Evolutionary conservation across 2,329 filamentous ascomycete species (phyloP), one percentile per base, ranked within the genome.

Genomic region (Scortechinia acanthostroma): DNA sequence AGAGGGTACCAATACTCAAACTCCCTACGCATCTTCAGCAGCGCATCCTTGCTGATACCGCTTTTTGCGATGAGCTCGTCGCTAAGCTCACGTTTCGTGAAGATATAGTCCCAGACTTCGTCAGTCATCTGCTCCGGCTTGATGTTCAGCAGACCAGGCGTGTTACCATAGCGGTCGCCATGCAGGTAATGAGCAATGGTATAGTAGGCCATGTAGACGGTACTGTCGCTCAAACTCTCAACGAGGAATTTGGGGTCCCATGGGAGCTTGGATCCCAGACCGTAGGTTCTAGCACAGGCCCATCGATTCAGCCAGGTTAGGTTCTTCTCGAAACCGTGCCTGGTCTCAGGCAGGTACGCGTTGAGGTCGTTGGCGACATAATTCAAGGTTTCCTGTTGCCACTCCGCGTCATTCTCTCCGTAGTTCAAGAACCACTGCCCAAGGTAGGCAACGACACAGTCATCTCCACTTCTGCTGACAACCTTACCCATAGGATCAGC

Each of bases 381-480:
- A 17, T 19, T 19, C 13, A 40, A 17, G 35, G 35, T 40, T 13
- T 40, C 35, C 35, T 40, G 10, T 17, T 40, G 35, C 35, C 35
- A 40, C 35, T 40, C 6, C 6, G 35, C 35, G 17, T 40, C 35
- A 40, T 40, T 40, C 17, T 40, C 87, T 50, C 93, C 93, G 58
- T 98, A 98, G 67, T 96, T 91, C 55, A 98, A 73, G 68, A 95
- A 98, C 91, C 93, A 98, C 66, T 98, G 93, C 55, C 96, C 91
- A 58, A 97, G 82, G 52, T 91, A 83, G 22, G 90, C 87, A 48
- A 93, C 91, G 47, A 95, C 90, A 61, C 93, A 97, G 53, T 94
- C 88, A 58, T 97, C 91, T 21, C 85, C 88, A 54, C 88, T 94
- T 64, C 93, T 78, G 58, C 86, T 91, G 49, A 94, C 80, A 52